Evolutionary conservation across 306 rosid genomes (phyloP).

Genomic region (Cicer pinnatifidum): DNA sequence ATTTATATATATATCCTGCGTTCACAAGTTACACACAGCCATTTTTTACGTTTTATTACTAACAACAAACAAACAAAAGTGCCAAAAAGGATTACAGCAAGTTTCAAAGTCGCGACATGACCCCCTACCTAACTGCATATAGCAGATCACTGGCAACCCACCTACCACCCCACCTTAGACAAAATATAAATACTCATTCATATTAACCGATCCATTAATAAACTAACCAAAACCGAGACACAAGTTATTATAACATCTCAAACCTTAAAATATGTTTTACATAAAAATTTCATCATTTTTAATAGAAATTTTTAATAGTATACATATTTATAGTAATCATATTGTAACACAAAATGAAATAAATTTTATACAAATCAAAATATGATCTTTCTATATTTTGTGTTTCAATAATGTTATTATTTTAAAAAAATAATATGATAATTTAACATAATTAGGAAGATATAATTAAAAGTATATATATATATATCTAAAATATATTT

Average conservation of each 20-base stretch:
- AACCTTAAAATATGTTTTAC: background rate
- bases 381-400: too few relatives aligned
- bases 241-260: conserved; percentile 7
- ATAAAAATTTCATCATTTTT: background rate
- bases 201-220: conserved; percentile 14
- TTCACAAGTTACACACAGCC: conserved; percentile 16
- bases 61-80: conserved; percentile 1
- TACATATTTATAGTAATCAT: too few relatives aligned
- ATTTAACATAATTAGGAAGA: too few relatives aligned
- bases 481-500: too few relatives aligned
- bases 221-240: conserved; percentile 1
- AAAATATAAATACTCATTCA: conserved; percentile 13
- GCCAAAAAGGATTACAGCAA: background rate
- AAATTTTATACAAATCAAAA: too few relatives aligned
- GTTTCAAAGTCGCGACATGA: background rate
- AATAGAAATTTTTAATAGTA: too few relatives aligned
- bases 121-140: conserved; percentile 37
- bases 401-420: too few relatives aligned
- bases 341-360: too few relatives aligned
- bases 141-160: conserved; percentile 43
- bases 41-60: conserved; percentile 6
- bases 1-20: background rate
- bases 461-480: too few relatives aligned
- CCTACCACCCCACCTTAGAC: conserved; percentile 32
- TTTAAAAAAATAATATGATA: too few relatives aligned